A percentile compares a stretch with the other conserved stretches of the same genome.
Conservation (phyloP, 768 basidiomycete genomes). For the Boletus coccyginus region DNA sequence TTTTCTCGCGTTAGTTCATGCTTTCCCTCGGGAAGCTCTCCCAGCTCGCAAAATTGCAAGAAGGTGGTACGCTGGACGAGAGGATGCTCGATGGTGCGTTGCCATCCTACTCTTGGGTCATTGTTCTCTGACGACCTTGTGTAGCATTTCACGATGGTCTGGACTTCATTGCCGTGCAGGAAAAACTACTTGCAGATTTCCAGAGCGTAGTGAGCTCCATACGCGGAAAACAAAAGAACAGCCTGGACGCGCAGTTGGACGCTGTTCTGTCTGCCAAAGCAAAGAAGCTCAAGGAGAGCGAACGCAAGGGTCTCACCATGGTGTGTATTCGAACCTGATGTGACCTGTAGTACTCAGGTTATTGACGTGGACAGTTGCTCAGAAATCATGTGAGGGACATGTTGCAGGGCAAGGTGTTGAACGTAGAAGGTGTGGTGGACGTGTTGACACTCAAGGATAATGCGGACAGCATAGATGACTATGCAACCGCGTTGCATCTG, state of each 20-base stretch:
- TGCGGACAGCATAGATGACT: constrained; percentile 53
- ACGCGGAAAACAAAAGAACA: constrained; percentile 56
- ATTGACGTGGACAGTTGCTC: constrained; percentile 50
- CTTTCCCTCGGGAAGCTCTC: constrained; percentile 88
- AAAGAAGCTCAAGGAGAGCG: constrained; percentile 33
- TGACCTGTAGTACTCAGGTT: background rate
- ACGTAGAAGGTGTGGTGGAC: constrained; percentile 80
- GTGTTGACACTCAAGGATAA: constrained; percentile 86
- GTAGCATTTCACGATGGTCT: constrained; percentile 83
- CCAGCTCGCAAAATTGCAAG: constrained; percentile 62
- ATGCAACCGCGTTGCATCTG: constrained; percentile 65
- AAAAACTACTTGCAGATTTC: constrained; percentile 63
- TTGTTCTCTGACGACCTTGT: constrained; percentile 4
- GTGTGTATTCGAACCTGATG: constrained; percentile 14
- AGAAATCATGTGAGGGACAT: constrained; percentile 64
- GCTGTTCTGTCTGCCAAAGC: constrained; percentile 57
- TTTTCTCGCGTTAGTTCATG: constrained; percentile 58
- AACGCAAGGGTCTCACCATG: constrained; percentile 49
- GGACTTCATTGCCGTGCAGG: constrained; percentile 85
- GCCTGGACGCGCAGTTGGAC: constrained; percentile 68
- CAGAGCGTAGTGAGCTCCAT: constrained; percentile 43
- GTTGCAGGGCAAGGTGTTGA: constrained; percentile 70
- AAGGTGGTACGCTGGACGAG: constrained; percentile 45
- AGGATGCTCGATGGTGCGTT: constrained; percentile 53
- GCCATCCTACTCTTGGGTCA: background rate